A percentile compares a stretch with the other conserved stretches of the same genome.
These are phyloP conservation scores for Ettlia oleoabundans DNA, from an alignment of 139 green algal genomes.

Conservation along the genomic window DNA sequence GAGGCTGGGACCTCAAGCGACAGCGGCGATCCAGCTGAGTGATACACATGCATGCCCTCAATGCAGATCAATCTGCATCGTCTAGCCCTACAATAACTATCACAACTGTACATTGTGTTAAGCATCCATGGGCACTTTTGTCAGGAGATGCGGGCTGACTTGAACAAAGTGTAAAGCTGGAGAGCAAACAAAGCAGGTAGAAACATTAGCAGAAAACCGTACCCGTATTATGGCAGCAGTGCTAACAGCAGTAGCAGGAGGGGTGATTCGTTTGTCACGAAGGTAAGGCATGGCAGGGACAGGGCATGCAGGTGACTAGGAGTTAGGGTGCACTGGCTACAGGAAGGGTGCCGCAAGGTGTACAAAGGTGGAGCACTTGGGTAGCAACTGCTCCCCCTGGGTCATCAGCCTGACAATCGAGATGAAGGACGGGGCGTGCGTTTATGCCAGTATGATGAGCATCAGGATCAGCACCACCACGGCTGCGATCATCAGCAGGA, in stretches of 20 bases:
- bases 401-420: not conserved
- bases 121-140: too few species aligned
- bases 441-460: slow-evolving; percentile 51
- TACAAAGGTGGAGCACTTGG: too few species aligned
- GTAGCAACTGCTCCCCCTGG: too few species aligned
- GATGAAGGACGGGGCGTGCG: not conserved
- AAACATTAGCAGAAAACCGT: not conserved
- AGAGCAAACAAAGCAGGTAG: too few species aligned
- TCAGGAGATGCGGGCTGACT: not conserved
- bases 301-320: not conserved
- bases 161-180: too few species aligned
- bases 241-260: not conserved
- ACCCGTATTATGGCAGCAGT: not conserved
- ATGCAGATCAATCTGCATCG: not conserved
- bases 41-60: not conserved
- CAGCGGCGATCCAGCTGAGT: not conserved
- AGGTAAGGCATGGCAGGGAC: not conserved
- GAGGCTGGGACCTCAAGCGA: not conserved
- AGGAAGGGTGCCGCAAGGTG: too few species aligned
- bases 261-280: not conserved
- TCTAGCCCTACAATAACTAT: not conserved
- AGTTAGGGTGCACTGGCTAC: not conserved
- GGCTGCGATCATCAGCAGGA: slow-evolving; percentile 48
- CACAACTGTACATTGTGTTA: not conserved
- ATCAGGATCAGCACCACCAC: slow-evolving; percentile 56